phyloP scores from a whole-genome alignment of 2,329 filamentous ascomycete genomes.

The Paraphoma chrysanthemicola region DNA sequence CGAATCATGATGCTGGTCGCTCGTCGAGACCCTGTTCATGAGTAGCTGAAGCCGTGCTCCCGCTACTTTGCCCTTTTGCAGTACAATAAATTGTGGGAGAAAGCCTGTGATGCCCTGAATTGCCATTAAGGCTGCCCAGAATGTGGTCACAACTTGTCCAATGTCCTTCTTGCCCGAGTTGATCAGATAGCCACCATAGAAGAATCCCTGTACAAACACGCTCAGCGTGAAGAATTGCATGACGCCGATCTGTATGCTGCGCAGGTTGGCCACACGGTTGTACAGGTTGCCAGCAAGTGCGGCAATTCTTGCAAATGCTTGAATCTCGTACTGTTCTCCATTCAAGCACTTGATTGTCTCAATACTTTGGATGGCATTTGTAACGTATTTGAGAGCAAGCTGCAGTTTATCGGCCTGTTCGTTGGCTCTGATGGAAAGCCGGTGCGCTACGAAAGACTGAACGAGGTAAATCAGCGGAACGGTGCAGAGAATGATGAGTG shows the following conservation, averaged over 20 bases:
- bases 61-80: slow-evolving; percentile 81
- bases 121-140: slow-evolving; percentile 80
- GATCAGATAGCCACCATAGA: slow-evolving; percentile 79
- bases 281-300: slow-evolving; percentile 68
- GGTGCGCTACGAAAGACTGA: slow-evolving; percentile 66
- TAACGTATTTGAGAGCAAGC: slow-evolving; percentile 73
- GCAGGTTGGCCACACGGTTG: slow-evolving; percentile 70
- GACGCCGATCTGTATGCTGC: slow-evolving; percentile 74
- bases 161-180: slow-evolving; percentile 63
- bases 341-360: slow-evolving; percentile 89
- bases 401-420: slow-evolving; percentile 72
- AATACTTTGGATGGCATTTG: slow-evolving; percentile 74
- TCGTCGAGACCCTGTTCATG: slow-evolving; percentile 46
- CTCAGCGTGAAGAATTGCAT: slow-evolving; percentile 75
- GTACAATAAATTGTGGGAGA: slow-evolving; percentile 76
- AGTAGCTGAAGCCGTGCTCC: slow-evolving; percentile 66
- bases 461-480: slow-evolving; percentile 71
- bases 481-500: slow-evolving; percentile 77
- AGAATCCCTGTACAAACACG: slow-evolving; percentile 90
- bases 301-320: slow-evolving; percentile 68
- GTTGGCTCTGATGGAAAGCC: slow-evolving; percentile 70
- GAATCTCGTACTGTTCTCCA: slow-evolving; percentile 72
- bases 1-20: slow-evolving; percentile 17
- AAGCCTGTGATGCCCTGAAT: slow-evolving; percentile 77
- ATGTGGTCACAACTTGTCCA: slow-evolving; percentile 79